Percentiles rank a stretch among this genome's conserved stretches.
Conservation (phyloP, 2,329 filamentous ascomycete genomes). For the Epichloe festucae region DNA sequence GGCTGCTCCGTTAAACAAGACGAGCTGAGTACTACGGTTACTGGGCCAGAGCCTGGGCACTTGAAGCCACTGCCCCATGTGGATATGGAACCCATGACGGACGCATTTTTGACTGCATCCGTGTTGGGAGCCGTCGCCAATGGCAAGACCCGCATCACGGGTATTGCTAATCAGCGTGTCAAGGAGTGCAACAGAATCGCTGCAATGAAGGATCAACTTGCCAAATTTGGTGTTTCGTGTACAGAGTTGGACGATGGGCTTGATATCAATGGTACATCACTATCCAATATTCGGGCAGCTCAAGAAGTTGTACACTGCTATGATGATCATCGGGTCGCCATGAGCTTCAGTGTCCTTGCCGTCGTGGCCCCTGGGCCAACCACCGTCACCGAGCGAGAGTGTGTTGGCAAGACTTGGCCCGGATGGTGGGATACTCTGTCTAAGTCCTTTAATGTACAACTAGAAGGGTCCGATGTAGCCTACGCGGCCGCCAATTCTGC, state of each 20-base stretch:
- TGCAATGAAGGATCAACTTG: constrained; percentile 89
- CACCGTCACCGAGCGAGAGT: constrained; percentile 78
- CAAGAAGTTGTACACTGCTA: constrained; percentile 74
- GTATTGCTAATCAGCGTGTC: constrained; percentile 94
- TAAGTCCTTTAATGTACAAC: constrained; percentile 59
- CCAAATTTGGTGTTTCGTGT: constrained; percentile 82
- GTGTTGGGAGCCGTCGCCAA: constrained; percentile 82
- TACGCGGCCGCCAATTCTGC: constrained; percentile 8
- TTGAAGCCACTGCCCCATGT: constrained; percentile 68
- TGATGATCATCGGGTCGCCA: constrained; percentile 93
- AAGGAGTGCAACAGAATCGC: constrained; percentile 96
- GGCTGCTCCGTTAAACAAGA: constrained; percentile 83
- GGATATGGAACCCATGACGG: constrained; percentile 99
- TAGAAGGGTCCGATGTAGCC: constrained; percentile 59
- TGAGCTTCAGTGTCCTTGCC: constrained; percentile 91
- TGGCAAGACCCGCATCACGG: constrained; percentile 73
- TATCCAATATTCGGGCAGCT: constrained; percentile 38
- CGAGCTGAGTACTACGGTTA: constrained; percentile 78
- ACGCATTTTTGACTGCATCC: constrained; percentile 91
- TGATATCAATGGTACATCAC: constrained; percentile 45
- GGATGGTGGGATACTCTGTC: constrained; percentile 93
- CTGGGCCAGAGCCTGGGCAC: constrained; percentile 62
- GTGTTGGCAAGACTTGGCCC: constrained; percentile 94
- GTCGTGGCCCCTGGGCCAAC: constrained; percentile 57
- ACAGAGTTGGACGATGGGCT: constrained; percentile 92